Base-by-base conservation (phyloP, 805 yeast genomes). In the Yamadazyma paraphyllophila region DNA sequence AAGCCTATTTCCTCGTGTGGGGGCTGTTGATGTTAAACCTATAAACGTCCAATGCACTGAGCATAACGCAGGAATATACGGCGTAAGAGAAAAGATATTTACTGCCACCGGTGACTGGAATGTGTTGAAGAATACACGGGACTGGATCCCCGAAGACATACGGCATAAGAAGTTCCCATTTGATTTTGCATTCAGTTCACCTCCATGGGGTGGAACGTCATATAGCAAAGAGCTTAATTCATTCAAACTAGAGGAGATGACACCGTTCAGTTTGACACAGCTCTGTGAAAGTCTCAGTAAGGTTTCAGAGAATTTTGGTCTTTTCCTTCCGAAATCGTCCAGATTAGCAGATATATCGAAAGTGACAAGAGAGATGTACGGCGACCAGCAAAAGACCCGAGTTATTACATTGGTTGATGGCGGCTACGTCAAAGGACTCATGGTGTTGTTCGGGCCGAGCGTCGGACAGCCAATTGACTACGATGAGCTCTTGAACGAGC, bases 131-230 rank as follows among this genome's bases (percentile, higher is more conserved):
- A 27, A 42, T 34, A 43, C 48, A 10, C 40, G 46, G 20, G 58
- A 56, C 24, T 71, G 76, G 76, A 57, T 68, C 4, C 75, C 74
- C 0, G 51, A 49, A 13, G 49, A 53, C 2, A 35, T 64, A 3
- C 51, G 47, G 45, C 14, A 39, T 42, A 41, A 58, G n/a, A 9
- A 41, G 0, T 49, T 47, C 17, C 59, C 62, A 10, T 73, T 78
- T 32, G 85, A 80, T 52, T 69, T 82, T 41, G 71, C 80, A 8
- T 87, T 85, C 64, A 75, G 81, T n/a, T 84, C 92, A 1, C 95
- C 95, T 1, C 95, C 95, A 0, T 88, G 95, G 96, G 95, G 94
- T 29, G 96, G 96, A 0, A 85, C 88, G 0, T 59, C 63, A 2
- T 88, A 87, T 60, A 63, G 66, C 40, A 55, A 61, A 17, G 51